A percentile compares a stretch with the other conserved stretches of the same genome.
These are phyloP conservation scores for Bipolaris sorokiniana DNA, from an alignment of 2,329 filamentous ascomycete species.

Conservation along the genomic window DNA sequence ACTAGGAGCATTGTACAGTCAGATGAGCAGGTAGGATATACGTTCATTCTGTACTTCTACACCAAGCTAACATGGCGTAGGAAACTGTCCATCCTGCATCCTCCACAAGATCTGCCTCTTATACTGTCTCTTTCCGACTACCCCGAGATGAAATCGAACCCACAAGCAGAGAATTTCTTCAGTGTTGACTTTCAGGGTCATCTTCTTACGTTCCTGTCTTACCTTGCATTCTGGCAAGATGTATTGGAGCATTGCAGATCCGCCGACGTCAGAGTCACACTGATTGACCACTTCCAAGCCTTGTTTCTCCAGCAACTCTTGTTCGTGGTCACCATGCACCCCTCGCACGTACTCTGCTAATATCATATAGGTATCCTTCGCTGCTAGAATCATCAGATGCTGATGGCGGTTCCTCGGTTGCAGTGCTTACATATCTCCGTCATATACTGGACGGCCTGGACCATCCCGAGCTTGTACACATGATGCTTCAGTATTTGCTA, in stretches of 20 bases:
- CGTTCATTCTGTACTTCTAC: background rate
- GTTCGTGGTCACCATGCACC: conserved; percentile 56
- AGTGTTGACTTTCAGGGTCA: conserved; percentile 80
- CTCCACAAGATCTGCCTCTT: conserved; percentile 76
- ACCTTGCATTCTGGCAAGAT: conserved; percentile 97
- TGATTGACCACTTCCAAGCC: conserved; percentile 96
- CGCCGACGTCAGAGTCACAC: conserved; percentile 85
- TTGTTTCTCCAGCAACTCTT: conserved; percentile 93
- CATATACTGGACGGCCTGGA: conserved; percentile 90
- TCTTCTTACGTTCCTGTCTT: conserved; percentile 90
- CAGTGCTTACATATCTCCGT: conserved; percentile 90
- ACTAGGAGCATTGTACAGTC: conserved; percentile 77
- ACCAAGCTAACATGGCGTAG: conserved; percentile 48
- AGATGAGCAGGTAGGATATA: conserved; percentile 62
- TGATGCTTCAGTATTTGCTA: conserved; percentile 90
- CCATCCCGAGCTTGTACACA: conserved; percentile 90
- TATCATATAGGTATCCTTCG: conserved; percentile 77
- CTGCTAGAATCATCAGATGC: conserved; percentile 95
- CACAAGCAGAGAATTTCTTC: conserved; percentile 72
- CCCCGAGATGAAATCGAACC: conserved; percentile 70
- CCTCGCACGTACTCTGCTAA: conserved; percentile 17
- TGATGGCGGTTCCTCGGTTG: conserved; percentile 94
- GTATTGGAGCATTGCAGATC: conserved; percentile 95
- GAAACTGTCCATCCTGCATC: conserved; percentile 81
- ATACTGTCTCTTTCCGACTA: conserved; percentile 92